A percentile compares a stretch with the other conserved stretches of the same genome.
Evolutionary conservation across 495 filamentous ascomycete species (phyloP).

Genomic region (Cenococcum geophilum): DNA sequence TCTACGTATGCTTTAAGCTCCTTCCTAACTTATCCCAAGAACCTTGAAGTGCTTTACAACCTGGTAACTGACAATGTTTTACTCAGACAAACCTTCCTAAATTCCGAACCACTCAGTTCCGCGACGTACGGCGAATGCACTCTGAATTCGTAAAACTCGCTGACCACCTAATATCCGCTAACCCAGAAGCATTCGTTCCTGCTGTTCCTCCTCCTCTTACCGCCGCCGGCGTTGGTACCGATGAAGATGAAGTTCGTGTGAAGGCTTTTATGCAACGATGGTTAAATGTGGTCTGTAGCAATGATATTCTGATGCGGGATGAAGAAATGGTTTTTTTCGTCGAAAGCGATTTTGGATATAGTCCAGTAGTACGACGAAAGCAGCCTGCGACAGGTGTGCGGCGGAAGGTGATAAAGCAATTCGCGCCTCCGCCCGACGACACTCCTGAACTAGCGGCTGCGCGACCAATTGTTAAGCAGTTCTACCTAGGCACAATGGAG

Average conservation of each 20-base stretch:
- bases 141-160: constrained; percentile 93
- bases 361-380: constrained; percentile 88
- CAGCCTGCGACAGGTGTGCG: constrained; percentile 95
- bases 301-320: constrained; percentile 88
- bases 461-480: constrained; percentile 85
- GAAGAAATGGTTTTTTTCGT: constrained; percentile 97
- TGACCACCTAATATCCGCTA: constrained; percentile 89
- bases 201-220: constrained; percentile 87
- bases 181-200: constrained; percentile 96
- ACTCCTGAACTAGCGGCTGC: constrained; percentile 89
- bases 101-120: constrained; percentile 95
- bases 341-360: constrained; percentile 97
- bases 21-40: not conserved
- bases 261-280: constrained; percentile 87
- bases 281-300: constrained; percentile 86
- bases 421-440: constrained; percentile 95
- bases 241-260: constrained; percentile 88
- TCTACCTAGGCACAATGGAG: constrained; percentile 94
- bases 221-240: constrained; percentile 89
- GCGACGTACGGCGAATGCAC: constrained; percentile 91
- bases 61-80: constrained; percentile 3
- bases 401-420: constrained; percentile 94
- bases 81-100: constrained; percentile 90
- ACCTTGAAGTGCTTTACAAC: not conserved
- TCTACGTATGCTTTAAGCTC: constrained; percentile 62